Evolutionary conservation across 2,329 filamentous ascomycete species (phyloP), one percentile per base, ranked within the genome.

Genomic region (Drechslerella stenobrocha): DNA sequence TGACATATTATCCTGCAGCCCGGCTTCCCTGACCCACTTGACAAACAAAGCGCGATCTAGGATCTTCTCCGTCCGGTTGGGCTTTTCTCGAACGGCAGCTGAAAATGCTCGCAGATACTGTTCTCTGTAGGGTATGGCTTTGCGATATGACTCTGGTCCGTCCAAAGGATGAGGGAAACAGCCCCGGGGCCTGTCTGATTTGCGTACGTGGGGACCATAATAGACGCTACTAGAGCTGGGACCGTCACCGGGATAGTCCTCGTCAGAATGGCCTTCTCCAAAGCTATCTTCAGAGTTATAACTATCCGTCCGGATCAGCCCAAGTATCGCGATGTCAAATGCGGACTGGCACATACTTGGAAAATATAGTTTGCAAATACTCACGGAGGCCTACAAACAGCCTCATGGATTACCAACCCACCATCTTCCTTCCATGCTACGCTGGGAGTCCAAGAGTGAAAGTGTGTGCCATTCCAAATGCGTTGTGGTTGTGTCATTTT

Each of bases 1-100:
- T 5, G 20, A n/a, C 20, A 32, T 8, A 4, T 45, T 47, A 32
- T 32, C 22, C 28, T 56, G 24, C 18, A 6, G 15, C 37, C 58
- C 32, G 1, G 64, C 64, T n/a, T 69, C 64, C 40, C 56, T 51
- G 5, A 69, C 23, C 64, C 64, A 69, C 35, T 61, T 61, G 13
- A 30, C 52, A 34, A 60, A 60, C 18, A 69, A 23, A 7, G 34
- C 11, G 5, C 32, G 52, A 51, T 69, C 52, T 6, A 48, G 20
- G n/a, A 69, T 34, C 28, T 69, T 61, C 15, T 57, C 57, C 20
- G 52, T 61, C 64, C 64, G 63, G 28, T 50, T 51, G 1, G 57
- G 53, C 48, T 63, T 63, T 11, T 69, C 52, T 18, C 64, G 28
- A 3, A 69, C 46, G 7, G 52, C 37, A 4, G 57, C 64, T 2